Evolutionary conservation across 345 rosid genomes (phyloP).

Genomic region (Salix purpurea): DNA sequence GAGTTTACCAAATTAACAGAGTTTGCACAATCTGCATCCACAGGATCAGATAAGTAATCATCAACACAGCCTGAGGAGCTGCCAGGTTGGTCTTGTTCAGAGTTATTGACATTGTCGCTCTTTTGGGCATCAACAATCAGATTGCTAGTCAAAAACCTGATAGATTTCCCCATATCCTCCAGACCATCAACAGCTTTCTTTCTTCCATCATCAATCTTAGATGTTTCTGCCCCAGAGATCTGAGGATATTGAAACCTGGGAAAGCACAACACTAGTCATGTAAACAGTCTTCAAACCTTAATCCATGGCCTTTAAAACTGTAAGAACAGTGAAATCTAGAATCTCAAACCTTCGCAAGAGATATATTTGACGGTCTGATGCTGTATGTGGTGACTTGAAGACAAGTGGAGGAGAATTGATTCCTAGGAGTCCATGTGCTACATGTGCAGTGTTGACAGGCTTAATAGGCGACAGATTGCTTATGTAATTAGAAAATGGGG

Average conservation of each 20-base stretch:
- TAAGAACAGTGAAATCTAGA: slow-evolving; percentile 4
- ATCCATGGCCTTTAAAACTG: neutral
- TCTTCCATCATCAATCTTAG: slow-evolving; percentile 11
- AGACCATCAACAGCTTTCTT: slow-evolving; percentile 3
- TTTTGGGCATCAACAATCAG: slow-evolving; percentile 14
- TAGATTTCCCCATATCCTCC: slow-evolving; percentile 18
- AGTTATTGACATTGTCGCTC: slow-evolving; percentile 15
- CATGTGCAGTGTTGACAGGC: slow-evolving; percentile 22
- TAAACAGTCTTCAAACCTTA: slow-evolving; percentile 6
- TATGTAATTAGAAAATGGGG: slow-evolving; percentile 35
- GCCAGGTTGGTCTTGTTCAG: slow-evolving; percentile 20
- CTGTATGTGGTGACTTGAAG: slow-evolving; percentile 39
- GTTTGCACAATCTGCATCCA: slow-evolving; percentile 30
- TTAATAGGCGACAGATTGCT: slow-evolving; percentile 42
- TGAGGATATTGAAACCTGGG: slow-evolving; percentile 31
- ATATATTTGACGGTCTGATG: slow-evolving; percentile 22
- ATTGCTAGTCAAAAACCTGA: neutral
- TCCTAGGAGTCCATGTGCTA: slow-evolving; percentile 29
- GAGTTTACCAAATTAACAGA: slow-evolving; percentile 14
- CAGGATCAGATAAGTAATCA: slow-evolving; percentile 39
- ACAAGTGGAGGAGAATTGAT: slow-evolving; percentile 49
- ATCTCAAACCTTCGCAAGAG: slow-evolving; percentile 34
- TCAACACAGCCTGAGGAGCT: slow-evolving; percentile 37
- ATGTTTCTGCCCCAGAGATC: slow-evolving; percentile 13
- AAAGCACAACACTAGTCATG: slow-evolving; percentile 4